Evolutionary conservation across 305 asterid species (phyloP).

Genomic region (Coffea humblotiana): DNA sequence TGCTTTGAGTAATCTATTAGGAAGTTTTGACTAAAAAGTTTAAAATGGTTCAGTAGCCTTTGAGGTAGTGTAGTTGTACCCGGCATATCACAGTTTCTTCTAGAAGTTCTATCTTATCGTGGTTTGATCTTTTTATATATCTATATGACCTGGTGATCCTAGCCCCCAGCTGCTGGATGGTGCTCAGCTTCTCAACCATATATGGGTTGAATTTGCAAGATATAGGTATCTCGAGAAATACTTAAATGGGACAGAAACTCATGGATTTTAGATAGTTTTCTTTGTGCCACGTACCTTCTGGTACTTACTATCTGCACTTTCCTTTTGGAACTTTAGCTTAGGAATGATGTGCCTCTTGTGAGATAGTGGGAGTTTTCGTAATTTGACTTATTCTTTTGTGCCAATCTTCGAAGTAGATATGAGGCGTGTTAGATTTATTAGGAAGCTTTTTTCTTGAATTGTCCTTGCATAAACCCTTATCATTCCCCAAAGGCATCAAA

Average conservation of each 20-base stretch:
- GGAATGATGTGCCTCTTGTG: slow-evolving; percentile 11
- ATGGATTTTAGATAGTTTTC: too few relatives aligned
- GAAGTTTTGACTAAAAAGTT: background rate
- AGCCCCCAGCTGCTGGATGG: background rate
- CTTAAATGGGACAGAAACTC: background rate
- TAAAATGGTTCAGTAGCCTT: background rate
- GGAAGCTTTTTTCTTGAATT: background rate
- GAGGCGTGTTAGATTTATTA: background rate
- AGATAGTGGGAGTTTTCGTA: slow-evolving; percentile 12
- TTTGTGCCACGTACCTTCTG: background rate
- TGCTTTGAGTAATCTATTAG: background rate
- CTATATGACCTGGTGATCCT: background rate
- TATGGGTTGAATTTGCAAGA: background rate
- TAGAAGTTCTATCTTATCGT: background rate
- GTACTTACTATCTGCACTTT: background rate
- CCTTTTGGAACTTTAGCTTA: background rate
- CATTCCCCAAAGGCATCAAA: background rate
- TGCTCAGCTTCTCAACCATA: background rate
- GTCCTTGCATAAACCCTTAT: background rate
- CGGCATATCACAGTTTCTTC: background rate
- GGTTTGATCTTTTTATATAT: background rate
- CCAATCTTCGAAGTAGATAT: background rate
- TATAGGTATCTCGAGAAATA: background rate
- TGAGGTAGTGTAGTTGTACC: background rate
- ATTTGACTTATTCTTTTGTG: background rate